Evolutionary conservation across 768 basidiomycete genomes (phyloP), one percentile per base, ranked within the genome.

Genomic region (Aureoboletus auriporus): DNA sequence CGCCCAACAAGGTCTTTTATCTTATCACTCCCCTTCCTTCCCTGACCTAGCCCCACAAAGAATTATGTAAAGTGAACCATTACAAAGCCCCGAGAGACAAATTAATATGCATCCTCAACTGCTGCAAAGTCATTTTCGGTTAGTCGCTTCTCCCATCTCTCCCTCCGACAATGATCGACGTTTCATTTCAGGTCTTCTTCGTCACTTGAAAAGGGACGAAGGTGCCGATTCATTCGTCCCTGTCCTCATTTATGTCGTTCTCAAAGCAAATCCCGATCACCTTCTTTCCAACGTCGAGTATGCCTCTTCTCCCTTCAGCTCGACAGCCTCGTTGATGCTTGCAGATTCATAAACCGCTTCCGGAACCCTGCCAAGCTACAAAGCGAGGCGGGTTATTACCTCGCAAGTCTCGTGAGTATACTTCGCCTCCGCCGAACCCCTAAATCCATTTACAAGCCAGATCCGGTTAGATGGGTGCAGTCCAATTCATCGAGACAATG

Each of bases 91-190:
- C 96, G 8, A 78, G 96, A 37, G 96, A 99, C 69, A 99, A 99
- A 70, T 73, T 98, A 44, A 98, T 99, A 47, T 98, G 96, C 67
- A 88, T 98, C 34, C 71, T 98, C 42, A 99, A 99, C 63, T 89
- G 84, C 67, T 99, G 94, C 82, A 99, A 99, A 73, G 93, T 99
- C 67, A 98, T 99, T 58, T 98, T 96, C 61, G 96, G 95, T 93
- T 55, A 51, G 86, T 68, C 26, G 11, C 33, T 39, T 54, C 33
- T 56, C 44, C 55, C 44, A 45, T 50, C 35, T 35, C 42, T 9
- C n/a, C 41, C 39, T 46, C 44, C 47, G 42, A 34, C 14, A 44
- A 13, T 34, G 41, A 17, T 42, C 45, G 20, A 40, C 41, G 17
- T 29, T 37, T 38, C 14, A 37, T 35, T 51, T 12, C 59, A 96